These are phyloP conservation scores for Tricladium varicosporioides DNA, from an alignment of 2,329 filamentous ascomycete genomes.

Conservation along the genomic window DNA sequence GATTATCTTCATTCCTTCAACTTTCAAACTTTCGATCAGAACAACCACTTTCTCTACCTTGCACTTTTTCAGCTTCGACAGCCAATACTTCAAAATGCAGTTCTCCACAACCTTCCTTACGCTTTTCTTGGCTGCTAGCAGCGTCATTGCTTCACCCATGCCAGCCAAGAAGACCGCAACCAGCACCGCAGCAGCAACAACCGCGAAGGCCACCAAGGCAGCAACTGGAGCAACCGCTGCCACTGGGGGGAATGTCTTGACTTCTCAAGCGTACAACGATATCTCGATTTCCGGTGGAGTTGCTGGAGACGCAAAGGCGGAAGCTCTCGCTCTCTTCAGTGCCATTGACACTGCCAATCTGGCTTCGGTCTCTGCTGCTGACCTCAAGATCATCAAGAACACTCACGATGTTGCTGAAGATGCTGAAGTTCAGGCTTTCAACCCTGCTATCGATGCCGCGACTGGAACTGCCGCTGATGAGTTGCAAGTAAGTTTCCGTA, in stretches of 20 bases:
- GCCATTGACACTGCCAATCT: slow-evolving; percentile 15
- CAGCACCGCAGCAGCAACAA: slow-evolving; percentile 1
- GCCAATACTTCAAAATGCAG: slow-evolving; percentile 5
- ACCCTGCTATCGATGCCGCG: slow-evolving; percentile 49
- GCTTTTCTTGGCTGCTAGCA: neutral
- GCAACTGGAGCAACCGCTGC: neutral
- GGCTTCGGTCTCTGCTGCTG: slow-evolving; percentile 12
- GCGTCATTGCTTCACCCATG: neutral
- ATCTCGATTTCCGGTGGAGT: slow-evolving; percentile 51
- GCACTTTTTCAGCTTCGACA: too few species aligned
- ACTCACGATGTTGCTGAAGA: slow-evolving; percentile 37
- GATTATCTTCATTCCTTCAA: slow-evolving; percentile 1
- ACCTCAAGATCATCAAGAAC: slow-evolving; percentile 17
- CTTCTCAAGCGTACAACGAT: slow-evolving; percentile 1
- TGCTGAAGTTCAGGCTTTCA: slow-evolving; percentile 43
- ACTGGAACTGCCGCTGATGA: slow-evolving; percentile 34
- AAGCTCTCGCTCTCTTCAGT: slow-evolving; percentile 37
- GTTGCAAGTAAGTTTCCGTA: slow-evolving; percentile 35
- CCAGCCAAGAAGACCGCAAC: neutral
- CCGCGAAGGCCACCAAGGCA: too few species aligned
- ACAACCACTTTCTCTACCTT: neutral
- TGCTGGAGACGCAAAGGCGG: slow-evolving; percentile 50
- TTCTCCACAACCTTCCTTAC: slow-evolving; percentile 4
- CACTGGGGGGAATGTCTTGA: neutral
- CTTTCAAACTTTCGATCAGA: neutral